Conservation (phyloP, 257 asterid species). For the Solanum neorickii region DNA sequence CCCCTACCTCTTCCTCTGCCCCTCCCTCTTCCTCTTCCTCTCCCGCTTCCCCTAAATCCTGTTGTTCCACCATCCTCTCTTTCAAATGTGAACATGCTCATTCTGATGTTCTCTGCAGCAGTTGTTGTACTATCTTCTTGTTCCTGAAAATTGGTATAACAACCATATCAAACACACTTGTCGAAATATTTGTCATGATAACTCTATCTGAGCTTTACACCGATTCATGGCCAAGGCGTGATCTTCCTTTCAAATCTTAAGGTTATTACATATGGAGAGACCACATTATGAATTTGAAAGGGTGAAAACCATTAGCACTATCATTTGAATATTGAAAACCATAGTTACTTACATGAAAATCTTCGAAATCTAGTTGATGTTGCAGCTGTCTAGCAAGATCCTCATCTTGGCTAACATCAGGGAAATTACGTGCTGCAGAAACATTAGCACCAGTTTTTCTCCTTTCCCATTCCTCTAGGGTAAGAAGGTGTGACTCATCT, state of each 20-base stretch:
- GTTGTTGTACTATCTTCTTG: slow-evolving; percentile 22
- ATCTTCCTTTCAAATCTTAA: background rate
- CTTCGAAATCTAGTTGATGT: slow-evolving; percentile 68
- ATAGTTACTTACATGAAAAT: slow-evolving; percentile 36
- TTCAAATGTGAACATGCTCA: slow-evolving; percentile 69
- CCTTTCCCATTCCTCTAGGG: slow-evolving; percentile 86
- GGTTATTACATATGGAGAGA: background rate
- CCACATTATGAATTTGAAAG: background rate
- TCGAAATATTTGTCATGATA: background rate
- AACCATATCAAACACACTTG: background rate
- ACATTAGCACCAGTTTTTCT: slow-evolving; percentile 35
- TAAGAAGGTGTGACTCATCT: slow-evolving; percentile 46
- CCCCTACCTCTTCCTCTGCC: slow-evolving; percentile 39
- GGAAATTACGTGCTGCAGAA: slow-evolving; percentile 15
- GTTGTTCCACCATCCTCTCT: slow-evolving; percentile 39
- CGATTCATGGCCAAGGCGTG: background rate
- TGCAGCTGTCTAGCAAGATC: slow-evolving; percentile 79
- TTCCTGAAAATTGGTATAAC: slow-evolving; percentile 26
- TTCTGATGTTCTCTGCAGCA: slow-evolving; percentile 52
- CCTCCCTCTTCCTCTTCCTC: slow-evolving; percentile 47
- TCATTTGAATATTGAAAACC: background rate
- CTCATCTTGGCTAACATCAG: slow-evolving; percentile 51
- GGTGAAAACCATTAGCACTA: background rate
- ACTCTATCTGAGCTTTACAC: background rate
- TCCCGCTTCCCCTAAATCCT: slow-evolving; percentile 50